Conservation (phyloP, 768 basidiomycete species). For the Tylopilus vinaceipallidus region DNA sequence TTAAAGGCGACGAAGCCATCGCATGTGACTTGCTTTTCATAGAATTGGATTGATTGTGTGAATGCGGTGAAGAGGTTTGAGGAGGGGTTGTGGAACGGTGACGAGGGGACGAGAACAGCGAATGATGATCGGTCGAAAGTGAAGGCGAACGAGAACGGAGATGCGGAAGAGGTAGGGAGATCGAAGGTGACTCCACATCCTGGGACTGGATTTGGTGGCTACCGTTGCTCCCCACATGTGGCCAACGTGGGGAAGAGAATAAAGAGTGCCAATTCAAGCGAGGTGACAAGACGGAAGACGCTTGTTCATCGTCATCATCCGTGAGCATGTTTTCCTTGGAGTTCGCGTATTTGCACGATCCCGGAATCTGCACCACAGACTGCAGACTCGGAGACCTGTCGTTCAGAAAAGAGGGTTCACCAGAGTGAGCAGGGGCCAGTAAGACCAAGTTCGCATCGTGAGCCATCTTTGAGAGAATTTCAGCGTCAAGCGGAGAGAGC, state of each 20-base stretch:
- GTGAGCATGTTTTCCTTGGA: neutral
- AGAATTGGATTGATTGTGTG: constrained; percentile 2
- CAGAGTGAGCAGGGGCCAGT: neutral
- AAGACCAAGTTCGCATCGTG: constrained; percentile 6
- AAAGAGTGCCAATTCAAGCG: constrained; percentile 13
- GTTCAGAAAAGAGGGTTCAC: neutral
- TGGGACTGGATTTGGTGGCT: neutral
- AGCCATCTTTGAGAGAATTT: constrained; percentile 18
- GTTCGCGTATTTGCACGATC: neutral
- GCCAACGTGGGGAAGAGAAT: constrained; percentile 21
- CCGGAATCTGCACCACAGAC: neutral
- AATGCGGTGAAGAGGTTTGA: constrained; percentile 13
- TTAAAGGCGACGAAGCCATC: constrained; percentile 20
- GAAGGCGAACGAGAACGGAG: constrained; percentile 14
- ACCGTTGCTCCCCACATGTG: neutral
- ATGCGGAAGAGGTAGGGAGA: neutral
- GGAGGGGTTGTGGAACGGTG: constrained; percentile 17
- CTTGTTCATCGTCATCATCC: neutral
- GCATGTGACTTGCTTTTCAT: neutral
- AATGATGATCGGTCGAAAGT: constrained; percentile 10
- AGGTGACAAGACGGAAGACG: constrained; percentile 1
- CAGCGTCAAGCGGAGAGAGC: constrained; percentile 1
- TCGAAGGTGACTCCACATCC: neutral
- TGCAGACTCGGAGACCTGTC: neutral
- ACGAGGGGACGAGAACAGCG: constrained; percentile 16